phyloP scores from a whole-genome alignment of 345 rosid genomes.

The Moricandia moricandioides region DNA sequence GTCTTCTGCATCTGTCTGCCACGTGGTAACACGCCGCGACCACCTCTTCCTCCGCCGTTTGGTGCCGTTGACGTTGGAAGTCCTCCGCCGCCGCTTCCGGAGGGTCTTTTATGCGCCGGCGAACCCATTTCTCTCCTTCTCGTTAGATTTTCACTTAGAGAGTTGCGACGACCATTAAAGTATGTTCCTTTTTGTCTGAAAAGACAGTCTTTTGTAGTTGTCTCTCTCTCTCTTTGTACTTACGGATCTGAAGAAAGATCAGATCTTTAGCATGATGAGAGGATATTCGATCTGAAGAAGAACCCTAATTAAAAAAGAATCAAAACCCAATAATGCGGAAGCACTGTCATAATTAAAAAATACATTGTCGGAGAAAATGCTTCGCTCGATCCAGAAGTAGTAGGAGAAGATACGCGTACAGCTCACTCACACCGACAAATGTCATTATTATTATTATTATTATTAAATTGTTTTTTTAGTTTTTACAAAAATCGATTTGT shows the following conservation, averaged over 20 bases:
- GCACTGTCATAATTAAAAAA: background rate
- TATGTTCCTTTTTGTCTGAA: background rate
- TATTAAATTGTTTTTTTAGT: background rate
- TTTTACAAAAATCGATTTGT: background rate
- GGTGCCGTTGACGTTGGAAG: background rate
- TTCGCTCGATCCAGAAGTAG: background rate
- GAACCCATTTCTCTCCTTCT: background rate
- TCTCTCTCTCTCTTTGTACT: background rate
- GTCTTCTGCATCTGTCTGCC: background rate
- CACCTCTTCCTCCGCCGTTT: background rate
- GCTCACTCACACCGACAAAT: background rate
- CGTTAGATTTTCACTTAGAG: background rate
- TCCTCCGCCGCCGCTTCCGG: background rate
- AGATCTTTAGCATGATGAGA: conserved; percentile 7
- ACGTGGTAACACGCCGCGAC: background rate
- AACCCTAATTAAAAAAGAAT: conserved; percentile 27
- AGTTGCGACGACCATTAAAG: background rate
- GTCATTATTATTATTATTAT: background rate
- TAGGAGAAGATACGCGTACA: background rate
- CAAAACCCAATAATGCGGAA: background rate
- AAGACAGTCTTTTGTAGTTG: background rate
- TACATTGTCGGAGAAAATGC: background rate
- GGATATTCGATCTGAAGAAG: conserved; percentile 32
- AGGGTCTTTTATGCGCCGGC: background rate
- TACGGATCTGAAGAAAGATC: background rate